phyloP scores from a whole-genome alignment of 345 rosid species.

The Eucalyptus albens region DNA sequence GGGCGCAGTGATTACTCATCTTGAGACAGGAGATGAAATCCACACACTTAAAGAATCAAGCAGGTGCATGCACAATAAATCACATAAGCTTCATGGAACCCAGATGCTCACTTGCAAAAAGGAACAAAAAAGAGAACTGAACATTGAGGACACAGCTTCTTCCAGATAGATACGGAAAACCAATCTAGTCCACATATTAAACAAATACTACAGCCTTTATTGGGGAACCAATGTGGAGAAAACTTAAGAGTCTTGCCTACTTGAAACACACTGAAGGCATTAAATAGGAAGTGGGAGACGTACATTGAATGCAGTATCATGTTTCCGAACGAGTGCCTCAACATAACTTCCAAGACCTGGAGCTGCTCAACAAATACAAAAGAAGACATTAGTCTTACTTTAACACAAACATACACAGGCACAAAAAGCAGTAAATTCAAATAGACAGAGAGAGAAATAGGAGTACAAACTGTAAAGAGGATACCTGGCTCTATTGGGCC shows the following conservation, averaged over 20 bases:
- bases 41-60: background rate
- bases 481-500: constrained; percentile 82
- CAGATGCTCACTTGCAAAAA: background rate
- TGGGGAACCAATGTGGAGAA: background rate
- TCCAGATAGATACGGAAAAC: background rate
- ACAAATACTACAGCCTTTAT: background rate
- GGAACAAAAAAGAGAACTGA: background rate
- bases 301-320: constrained; percentile 87
- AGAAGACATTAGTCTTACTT: background rate
- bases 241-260: background rate
- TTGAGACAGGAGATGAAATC: background rate
- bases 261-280: background rate
- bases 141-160: background rate
- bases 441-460: background rate
- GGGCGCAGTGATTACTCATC: background rate
- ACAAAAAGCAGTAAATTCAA: background rate
- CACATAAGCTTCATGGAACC: background rate
- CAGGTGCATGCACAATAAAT: background rate
- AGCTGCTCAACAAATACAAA: constrained; percentile 37
- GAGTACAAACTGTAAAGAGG: background rate
- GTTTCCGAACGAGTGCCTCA: constrained; percentile 86
- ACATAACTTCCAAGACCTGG: constrained; percentile 96
- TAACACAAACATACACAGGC: background rate
- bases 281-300: background rate
- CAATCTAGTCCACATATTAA: background rate